Conservation (phyloP, 768 basidiomycete genomes). For the Sporobolomyces pararoseus region DNA sequence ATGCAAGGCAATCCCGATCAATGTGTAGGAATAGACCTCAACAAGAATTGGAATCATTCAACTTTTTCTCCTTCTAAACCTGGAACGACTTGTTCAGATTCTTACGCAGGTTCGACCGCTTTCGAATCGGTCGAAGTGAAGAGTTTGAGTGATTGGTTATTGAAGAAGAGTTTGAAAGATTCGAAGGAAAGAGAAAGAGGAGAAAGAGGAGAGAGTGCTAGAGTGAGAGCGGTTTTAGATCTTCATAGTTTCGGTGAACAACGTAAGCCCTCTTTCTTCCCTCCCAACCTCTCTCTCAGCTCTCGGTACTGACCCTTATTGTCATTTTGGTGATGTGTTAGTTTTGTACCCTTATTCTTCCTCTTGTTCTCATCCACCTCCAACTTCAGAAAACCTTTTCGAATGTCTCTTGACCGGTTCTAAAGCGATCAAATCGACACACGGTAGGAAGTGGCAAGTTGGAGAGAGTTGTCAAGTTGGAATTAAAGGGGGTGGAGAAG, state of each 20-base stretch:
- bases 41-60: conserved; percentile 68
- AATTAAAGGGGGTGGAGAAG: conserved; percentile 38
- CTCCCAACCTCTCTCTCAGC: no score
- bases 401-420: no score
- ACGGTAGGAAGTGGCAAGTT: conserved; percentile 61
- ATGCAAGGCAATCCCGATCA: conserved; percentile 51
- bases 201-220: conserved; percentile 46
- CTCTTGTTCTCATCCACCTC: no score
- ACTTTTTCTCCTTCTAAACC: conserved; percentile 17
- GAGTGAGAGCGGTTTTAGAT: conserved; percentile 62
- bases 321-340: no score
- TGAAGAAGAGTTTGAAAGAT: no score
- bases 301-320: no score
- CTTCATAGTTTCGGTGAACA: conserved; percentile 79
- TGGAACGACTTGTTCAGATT: conserved; percentile 63
- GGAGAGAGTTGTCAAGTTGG: conserved; percentile 45
- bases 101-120: conserved; percentile 68
- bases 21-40: conserved; percentile 73
- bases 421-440: conserved; percentile 57
- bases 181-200: conserved; percentile 56
- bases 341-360: no score
- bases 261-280: conserved; percentile 55
- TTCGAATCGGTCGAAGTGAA: conserved; percentile 73
- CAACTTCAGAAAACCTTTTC: no score
- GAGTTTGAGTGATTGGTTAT: conserved; percentile 61